phyloP scores from a whole-genome alignment of 306 rosid species.

The Dalbergia cultrata region DNA sequence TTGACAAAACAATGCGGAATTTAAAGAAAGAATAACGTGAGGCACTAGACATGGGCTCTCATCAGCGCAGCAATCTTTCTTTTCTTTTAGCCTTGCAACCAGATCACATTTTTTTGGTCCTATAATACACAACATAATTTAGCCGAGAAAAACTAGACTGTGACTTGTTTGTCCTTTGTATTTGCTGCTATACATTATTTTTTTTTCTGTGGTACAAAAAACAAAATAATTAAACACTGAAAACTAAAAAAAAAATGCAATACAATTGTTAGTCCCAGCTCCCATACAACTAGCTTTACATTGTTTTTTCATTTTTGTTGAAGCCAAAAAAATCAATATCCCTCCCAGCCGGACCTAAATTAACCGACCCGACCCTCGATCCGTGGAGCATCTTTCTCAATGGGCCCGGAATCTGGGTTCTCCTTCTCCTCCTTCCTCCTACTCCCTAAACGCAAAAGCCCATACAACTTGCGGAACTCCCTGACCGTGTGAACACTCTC shows the following conservation, averaged over 20 bases:
- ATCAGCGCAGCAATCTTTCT: not conserved
- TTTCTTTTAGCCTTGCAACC: not conserved
- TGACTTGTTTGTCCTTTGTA: not conserved
- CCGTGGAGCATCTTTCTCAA: constrained; percentile 52
- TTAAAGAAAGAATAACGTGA: constrained; percentile 16
- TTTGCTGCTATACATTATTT: constrained; percentile 1
- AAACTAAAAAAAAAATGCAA: not conserved
- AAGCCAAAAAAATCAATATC: not conserved
- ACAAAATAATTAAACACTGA: not conserved
- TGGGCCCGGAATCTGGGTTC: constrained; percentile 39
- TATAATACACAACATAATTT: not conserved
- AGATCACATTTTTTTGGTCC: not conserved
- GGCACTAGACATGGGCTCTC: not conserved
- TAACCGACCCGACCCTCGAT: constrained; percentile 42
- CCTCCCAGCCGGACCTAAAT: not conserved
- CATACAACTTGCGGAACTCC: constrained; percentile 83
- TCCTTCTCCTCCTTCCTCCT: constrained; percentile 66
- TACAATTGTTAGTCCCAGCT: constrained; percentile 34
- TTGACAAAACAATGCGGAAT: not conserved
- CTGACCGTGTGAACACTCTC: constrained; percentile 75
- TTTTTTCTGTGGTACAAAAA: constrained; percentile 16
- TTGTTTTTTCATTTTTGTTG: not conserved
- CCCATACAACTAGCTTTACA: constrained; percentile 41
- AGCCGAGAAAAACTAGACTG: not conserved
- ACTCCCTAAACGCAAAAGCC: constrained; percentile 80